These are phyloP conservation scores for Protomyces gravidus DNA, from an alignment of 1,139 yeast genomes.

Conservation along the genomic window DNA sequence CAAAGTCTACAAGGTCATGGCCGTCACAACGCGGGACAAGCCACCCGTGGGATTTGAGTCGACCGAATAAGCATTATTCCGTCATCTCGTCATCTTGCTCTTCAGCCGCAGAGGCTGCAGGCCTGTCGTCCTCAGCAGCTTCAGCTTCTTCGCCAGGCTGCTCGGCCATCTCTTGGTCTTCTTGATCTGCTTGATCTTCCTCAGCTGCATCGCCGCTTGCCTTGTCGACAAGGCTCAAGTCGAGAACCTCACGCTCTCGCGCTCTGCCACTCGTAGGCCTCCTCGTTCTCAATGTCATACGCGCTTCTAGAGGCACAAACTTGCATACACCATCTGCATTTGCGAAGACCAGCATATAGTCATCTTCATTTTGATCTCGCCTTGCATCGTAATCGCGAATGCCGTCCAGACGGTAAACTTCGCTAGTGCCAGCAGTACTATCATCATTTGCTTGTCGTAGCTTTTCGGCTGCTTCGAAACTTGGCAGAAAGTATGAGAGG, in stretches of 20 bases:
- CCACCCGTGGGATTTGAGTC: conserved; percentile 56
- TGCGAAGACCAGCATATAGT: conserved; percentile 53
- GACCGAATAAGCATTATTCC: too few species aligned
- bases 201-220: too few species aligned
- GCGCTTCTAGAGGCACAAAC: conserved; percentile 74
- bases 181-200: background rate
- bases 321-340: conserved; percentile 53
- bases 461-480: conserved; percentile 29
- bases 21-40: conserved; percentile 50
- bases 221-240: background rate
- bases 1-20: conserved; percentile 66
- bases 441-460: conserved; percentile 32
- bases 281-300: conserved; percentile 53
- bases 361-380: conserved; percentile 47
- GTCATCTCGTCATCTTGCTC: conserved; percentile 48
- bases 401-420: conserved; percentile 57
- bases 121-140: conserved; percentile 49
- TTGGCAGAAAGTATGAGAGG: conserved; percentile 33
- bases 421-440: conserved; percentile 44
- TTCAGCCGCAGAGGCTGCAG: conserved; percentile 51
- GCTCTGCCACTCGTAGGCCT: background rate
- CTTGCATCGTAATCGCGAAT: conserved; percentile 77
- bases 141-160: too few species aligned
- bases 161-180: background rate
- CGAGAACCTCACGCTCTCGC: background rate